Base-by-base conservation (phyloP, 257 asterid species). In the Solanum tacnaense region DNA sequence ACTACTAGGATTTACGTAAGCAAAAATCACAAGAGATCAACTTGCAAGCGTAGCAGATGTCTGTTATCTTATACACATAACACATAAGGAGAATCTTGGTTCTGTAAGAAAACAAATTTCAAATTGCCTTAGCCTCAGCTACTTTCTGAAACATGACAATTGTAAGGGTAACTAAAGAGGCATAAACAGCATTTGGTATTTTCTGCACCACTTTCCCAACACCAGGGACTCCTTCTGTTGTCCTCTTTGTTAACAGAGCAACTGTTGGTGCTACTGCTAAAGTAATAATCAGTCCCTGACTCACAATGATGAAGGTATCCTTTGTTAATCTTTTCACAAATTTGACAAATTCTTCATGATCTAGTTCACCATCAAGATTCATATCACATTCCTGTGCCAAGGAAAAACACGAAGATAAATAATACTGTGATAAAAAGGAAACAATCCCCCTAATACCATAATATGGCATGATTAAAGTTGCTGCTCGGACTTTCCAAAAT, bases 231-330 rank as follows among this genome's bases (percentile, higher is more conserved):
- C 96, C 96, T 91, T 96, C 98, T 20, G 98, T 94, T 2, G 98
- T 67, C 93, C 93, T 92, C 90, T 95, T 95, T 36, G 98, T 94
- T 21, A 95, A 89, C 88, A 96, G 1, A 79, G 99, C 99, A 78
- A 96, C 90, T 3, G 98, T 92, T 76, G 99, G 99, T 86, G 98
- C 98, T n/a, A 93, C 94, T 31, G 98, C 99, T 89, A 96, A 87
- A 31, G 98, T 85, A 70, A 95, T 83, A 23, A 96, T 92, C 93
- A 96, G 78, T 82, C 98, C 97, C 86, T 93, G 97, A 86, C 98
- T 95, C 18, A 95, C 95, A 12, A 89, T 90, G 75, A 92, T 81
- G 91, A 96, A 93, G 10, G 98, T 89, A 84, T 96, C 98, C 87
- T 94, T 94, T 36, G 98, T 94, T 11, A 94, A 85, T 62, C 82